phyloP scores from a whole-genome alignment of 2,329 filamentous ascomycete species.

The Furcasterigmium sp. region DNA sequence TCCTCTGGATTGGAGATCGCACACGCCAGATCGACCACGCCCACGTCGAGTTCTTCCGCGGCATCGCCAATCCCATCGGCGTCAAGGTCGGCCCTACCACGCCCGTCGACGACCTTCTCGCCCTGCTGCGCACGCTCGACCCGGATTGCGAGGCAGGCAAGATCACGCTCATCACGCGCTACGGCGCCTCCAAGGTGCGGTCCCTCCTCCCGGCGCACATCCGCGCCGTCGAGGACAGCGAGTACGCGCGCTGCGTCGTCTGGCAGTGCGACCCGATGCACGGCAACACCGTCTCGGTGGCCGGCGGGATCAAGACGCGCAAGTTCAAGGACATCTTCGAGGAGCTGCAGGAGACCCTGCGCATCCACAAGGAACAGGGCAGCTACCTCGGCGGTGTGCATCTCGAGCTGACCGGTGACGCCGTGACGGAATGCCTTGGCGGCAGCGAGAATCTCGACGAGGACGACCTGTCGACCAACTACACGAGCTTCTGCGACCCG shows the following conservation, averaged over 20 bases:
- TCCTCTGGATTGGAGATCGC: slow-evolving; percentile 97
- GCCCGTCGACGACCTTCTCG: slow-evolving; percentile 66
- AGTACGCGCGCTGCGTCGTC: slow-evolving; percentile 62
- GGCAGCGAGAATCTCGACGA: slow-evolving; percentile 84
- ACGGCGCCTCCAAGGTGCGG: slow-evolving; percentile 74
- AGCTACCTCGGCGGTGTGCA: slow-evolving; percentile 93
- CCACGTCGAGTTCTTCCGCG: slow-evolving; percentile 96
- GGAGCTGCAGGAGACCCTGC: slow-evolving; percentile 77
- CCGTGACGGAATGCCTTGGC: slow-evolving; percentile 92
- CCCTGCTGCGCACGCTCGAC: slow-evolving; percentile 80
- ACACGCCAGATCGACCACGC: slow-evolving; percentile 89
- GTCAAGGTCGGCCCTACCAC: slow-evolving; percentile 94
- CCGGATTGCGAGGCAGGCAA: slow-evolving; percentile 79
- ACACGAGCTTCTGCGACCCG: slow-evolving; percentile 95
- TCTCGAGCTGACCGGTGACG: slow-evolving; percentile 90
- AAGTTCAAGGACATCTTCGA: slow-evolving; percentile 85
- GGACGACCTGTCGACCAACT: slow-evolving; percentile 83
- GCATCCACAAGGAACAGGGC: slow-evolving; percentile 76
- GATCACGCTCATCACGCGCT: slow-evolving; percentile 92
- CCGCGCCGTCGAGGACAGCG: slow-evolving; percentile 76
- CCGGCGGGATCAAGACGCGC: slow-evolving; percentile 81
- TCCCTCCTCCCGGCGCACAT: slow-evolving; percentile 79
- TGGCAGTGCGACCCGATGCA: slow-evolving; percentile 99
- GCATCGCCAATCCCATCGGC: slow-evolving; percentile 91
- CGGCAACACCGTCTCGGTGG: slow-evolving; percentile 68